phyloP scores from a whole-genome alignment of 2,329 filamentous ascomycete species.

The Dothistroma pini region DNA sequence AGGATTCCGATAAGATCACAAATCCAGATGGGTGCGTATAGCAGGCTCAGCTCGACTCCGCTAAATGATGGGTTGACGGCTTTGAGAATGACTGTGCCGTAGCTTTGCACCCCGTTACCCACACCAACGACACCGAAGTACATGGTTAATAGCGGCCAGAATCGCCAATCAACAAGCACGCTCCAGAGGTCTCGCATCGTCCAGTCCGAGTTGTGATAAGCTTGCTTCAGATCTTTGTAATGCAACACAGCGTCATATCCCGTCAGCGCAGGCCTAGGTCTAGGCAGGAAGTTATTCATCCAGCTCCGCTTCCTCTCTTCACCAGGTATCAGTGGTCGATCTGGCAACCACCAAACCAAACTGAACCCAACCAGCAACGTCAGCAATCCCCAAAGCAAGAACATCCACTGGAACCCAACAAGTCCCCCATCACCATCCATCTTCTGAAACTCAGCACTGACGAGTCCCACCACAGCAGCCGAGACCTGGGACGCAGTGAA shows the following conservation, averaged over 20 bases:
- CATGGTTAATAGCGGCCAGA: slow-evolving; percentile 85
- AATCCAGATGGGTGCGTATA: slow-evolving; percentile 91
- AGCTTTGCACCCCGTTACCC: slow-evolving; percentile 84
- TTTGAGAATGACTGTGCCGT: slow-evolving; percentile 80
- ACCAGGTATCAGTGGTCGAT: slow-evolving; percentile 74
- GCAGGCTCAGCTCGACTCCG: slow-evolving; percentile 70
- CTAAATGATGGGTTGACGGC: slow-evolving; percentile 71
- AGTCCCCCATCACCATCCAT: slow-evolving; percentile 77
- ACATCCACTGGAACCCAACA: slow-evolving; percentile 90
- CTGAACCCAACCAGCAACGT: slow-evolving; percentile 67
- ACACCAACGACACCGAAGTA: slow-evolving; percentile 94
- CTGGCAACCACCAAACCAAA: slow-evolving; percentile 87
- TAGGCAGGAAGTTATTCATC: slow-evolving; percentile 63
- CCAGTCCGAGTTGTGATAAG: slow-evolving; percentile 75
- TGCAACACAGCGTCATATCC: slow-evolving; percentile 77
- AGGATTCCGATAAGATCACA: slow-evolving; percentile 78
- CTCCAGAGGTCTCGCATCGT: slow-evolving; percentile 63
- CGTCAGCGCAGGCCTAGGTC: slow-evolving; percentile 64
- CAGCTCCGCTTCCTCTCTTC: slow-evolving; percentile 51
- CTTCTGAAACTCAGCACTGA: slow-evolving; percentile 85
- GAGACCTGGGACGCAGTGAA: slow-evolving; percentile 87
- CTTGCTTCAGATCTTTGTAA: slow-evolving; percentile 75
- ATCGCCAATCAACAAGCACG: slow-evolving; percentile 78
- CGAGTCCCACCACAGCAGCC: slow-evolving; percentile 81
- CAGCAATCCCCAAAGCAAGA: slow-evolving; percentile 77